Conservation (phyloP, 352 stramenopile species). For the Globisporangium orthogonon region DNA sequence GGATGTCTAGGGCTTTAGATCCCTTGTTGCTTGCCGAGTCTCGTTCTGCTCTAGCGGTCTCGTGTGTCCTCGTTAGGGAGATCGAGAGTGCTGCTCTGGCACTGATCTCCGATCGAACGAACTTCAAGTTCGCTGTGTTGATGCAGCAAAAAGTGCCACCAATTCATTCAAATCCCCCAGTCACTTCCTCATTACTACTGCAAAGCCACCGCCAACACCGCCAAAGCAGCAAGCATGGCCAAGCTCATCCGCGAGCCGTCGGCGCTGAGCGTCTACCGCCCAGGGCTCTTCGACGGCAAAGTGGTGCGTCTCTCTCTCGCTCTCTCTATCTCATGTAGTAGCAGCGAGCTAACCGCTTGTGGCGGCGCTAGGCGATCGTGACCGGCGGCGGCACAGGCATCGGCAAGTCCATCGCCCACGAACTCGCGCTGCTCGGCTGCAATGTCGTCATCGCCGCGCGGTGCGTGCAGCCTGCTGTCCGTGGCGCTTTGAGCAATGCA, state of each 20-base stretch:
- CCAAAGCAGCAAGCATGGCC: not conserved
- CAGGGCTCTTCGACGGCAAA: constrained; percentile 67
- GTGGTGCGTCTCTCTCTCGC: constrained; percentile 32
- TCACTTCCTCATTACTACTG: not conserved
- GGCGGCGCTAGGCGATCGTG: constrained; percentile 49
- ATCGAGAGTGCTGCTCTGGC: too few relatives aligned
- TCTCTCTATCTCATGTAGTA: not conserved
- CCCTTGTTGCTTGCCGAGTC: too few relatives aligned
- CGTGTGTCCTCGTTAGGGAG: too few relatives aligned
- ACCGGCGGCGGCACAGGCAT: constrained; percentile 86
- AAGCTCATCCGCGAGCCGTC: constrained; percentile 38
- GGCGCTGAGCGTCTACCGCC: constrained; percentile 53
- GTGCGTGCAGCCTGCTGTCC: constrained; percentile 14
- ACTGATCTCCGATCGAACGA: too few relatives aligned
- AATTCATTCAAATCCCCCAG: too few relatives aligned
- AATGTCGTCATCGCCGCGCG: constrained; percentile 78
- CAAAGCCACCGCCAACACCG: too few relatives aligned
- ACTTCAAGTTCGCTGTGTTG: too few relatives aligned
- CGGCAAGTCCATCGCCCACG: constrained; percentile 73
- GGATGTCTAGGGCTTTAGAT: too few relatives aligned
- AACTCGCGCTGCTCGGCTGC: constrained; percentile 70
- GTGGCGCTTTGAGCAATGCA: not conserved
- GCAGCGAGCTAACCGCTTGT: not conserved
- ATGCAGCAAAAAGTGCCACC: too few relatives aligned
- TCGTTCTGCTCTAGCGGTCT: too few relatives aligned